A percentile compares a stretch with the other conserved stretches of the same genome.
These are phyloP conservation scores for Tolypocladium album DNA, from an alignment of 2,329 filamentous ascomycete genomes.

Conservation along the genomic window DNA sequence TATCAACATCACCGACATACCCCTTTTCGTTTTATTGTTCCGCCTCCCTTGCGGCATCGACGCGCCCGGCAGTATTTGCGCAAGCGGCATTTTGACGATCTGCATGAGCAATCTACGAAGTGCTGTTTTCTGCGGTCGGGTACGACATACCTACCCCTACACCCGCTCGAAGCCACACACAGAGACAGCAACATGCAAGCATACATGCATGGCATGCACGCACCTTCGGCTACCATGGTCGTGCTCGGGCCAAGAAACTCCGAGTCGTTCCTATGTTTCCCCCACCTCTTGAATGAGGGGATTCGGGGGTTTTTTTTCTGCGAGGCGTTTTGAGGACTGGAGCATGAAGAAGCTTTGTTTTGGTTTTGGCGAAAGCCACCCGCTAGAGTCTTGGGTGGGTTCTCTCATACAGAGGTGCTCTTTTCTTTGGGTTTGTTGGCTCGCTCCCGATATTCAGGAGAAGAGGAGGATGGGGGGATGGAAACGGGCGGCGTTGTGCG, in stretches of 20 bases:
- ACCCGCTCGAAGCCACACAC: background rate
- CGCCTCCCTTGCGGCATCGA: slow-evolving; percentile 15
- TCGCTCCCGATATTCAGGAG: background rate
- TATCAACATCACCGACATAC: slow-evolving; percentile 8
- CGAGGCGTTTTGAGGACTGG: slow-evolving; percentile 20
- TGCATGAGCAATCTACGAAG: slow-evolving; percentile 39
- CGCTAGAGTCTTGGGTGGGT: slow-evolving; percentile 1
- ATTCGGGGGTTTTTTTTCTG: slow-evolving; percentile 19
- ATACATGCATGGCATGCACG: slow-evolving; percentile 1
- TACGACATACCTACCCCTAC: background rate
- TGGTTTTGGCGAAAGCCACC: slow-evolving; percentile 12
- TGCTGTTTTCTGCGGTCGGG: slow-evolving; percentile 6
- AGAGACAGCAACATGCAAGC: background rate
- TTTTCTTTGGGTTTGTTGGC: background rate
- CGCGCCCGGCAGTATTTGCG: background rate
- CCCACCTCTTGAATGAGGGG: slow-evolving; percentile 6
- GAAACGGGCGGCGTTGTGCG: background rate
- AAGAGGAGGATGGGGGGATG: background rate
- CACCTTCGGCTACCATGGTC: slow-evolving; percentile 2
- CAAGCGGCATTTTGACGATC: slow-evolving; percentile 27
- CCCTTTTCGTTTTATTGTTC: slow-evolving; percentile 17
- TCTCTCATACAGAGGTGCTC: slow-evolving; percentile 13
- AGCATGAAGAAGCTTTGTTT: slow-evolving; percentile 11
- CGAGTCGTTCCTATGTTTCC: slow-evolving; percentile 6
- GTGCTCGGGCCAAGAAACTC: slow-evolving; percentile 4